Percentiles rank a stretch among this genome's conserved stretches.
Conservation (phyloP, 2,329 filamentous ascomycete species). For the Exutisphaerella laricina region DNA sequence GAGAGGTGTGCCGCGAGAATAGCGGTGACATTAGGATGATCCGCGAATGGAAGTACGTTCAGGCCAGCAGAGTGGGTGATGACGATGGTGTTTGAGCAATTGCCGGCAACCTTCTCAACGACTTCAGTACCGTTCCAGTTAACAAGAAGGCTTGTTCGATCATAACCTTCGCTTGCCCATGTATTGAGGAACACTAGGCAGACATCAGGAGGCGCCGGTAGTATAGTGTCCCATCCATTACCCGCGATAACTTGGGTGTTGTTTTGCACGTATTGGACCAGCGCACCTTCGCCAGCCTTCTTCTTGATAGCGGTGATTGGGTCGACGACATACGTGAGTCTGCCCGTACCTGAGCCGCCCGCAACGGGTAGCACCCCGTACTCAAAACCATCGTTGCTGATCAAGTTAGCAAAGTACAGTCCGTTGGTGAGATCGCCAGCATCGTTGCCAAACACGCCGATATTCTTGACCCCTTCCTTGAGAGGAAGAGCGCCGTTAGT, state of each 20-base stretch:
- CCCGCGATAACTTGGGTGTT: conserved; percentile 33
- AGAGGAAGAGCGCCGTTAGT: conserved; percentile 47
- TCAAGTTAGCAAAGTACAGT: conserved; percentile 32
- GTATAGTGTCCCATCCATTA: conserved; percentile 28
- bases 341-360: conserved; percentile 39
- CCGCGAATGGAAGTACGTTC: conserved; percentile 40
- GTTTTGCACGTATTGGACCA: conserved; percentile 44
- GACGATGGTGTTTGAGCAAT: conserved; percentile 30
- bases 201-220: conserved; percentile 44
- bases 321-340: conserved; percentile 36
- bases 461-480: conserved; percentile 42
- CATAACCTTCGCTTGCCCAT: conserved; percentile 43
- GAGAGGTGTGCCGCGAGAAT: conserved; percentile 40
- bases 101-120: conserved; percentile 25
- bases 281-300: conserved; percentile 29
- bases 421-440: conserved; percentile 48
- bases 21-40: conserved; percentile 33
- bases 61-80: conserved; percentile 29
- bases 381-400: conserved; percentile 31
- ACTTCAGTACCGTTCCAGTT: conserved; percentile 40
- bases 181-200: conserved; percentile 57
- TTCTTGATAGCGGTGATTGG: conserved; percentile 41
- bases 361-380: conserved; percentile 43
- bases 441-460: conserved; percentile 48
- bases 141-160: conserved; percentile 37